These are phyloP conservation scores for Dalbergia cultrata DNA, from an alignment of 306 rosid species.

Conservation along the genomic window DNA sequence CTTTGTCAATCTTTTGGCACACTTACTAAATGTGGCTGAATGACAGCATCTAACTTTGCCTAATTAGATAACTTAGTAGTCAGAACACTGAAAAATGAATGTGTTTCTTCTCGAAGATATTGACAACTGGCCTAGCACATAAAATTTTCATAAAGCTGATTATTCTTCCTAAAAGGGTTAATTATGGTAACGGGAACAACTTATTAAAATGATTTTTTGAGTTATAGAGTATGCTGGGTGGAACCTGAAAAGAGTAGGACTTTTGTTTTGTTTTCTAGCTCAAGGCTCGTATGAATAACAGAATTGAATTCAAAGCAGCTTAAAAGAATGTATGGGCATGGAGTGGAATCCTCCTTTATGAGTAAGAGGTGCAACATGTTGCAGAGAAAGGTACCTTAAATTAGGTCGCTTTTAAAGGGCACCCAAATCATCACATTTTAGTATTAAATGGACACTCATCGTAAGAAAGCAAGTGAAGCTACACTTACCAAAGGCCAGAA, in stretches of 20 bases:
- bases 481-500: conserved; percentile 31
- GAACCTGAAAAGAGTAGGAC: conserved; percentile 23
- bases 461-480: conserved; percentile 10
- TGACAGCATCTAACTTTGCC: too few relatives aligned
- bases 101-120: background rate
- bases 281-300: conserved; percentile 10
- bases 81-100: background rate
- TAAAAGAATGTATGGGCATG: conserved; percentile 22
- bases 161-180: background rate
- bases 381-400: conserved; percentile 27
- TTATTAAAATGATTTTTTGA: background rate
- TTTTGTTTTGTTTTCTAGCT: background rate
- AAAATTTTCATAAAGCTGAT: background rate
- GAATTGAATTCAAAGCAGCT: conserved; percentile 41
- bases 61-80: background rate
- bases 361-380: conserved; percentile 22
- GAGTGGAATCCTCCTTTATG: conserved; percentile 27
- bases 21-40: too few relatives aligned
- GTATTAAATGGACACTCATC: conserved; percentile 23
- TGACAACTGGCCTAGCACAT: background rate
- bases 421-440: background rate
- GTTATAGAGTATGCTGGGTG: background rate
- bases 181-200: background rate
- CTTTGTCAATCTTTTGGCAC: too few relatives aligned
- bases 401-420: conserved; percentile 17